phyloP scores from a whole-genome alignment of 257 asterid genomes.

The Buddleja alternifolia region DNA sequence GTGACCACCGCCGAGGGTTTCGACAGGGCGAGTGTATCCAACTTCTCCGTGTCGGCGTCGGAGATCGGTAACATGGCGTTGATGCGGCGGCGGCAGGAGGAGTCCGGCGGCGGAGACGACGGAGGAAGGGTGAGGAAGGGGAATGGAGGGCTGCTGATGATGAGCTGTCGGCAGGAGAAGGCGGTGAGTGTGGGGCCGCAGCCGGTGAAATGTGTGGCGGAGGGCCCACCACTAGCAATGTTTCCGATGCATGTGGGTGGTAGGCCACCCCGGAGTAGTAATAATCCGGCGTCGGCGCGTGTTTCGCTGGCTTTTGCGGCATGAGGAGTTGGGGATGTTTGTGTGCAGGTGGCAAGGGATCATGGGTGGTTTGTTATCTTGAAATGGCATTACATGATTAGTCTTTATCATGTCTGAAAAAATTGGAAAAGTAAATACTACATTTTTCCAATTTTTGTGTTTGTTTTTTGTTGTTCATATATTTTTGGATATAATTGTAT shows the following conservation, averaged over 20 bases:
- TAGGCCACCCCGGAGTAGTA: conserved; percentile 46
- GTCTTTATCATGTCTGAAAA: too few relatives aligned
- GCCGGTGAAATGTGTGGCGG: conserved; percentile 42
- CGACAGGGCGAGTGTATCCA: conserved; percentile 46
- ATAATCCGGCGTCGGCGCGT: conserved; percentile 39
- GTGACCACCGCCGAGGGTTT: conserved; percentile 63
- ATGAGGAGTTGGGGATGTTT: conserved; percentile 28
- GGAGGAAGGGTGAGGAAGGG: conserved; percentile 38
- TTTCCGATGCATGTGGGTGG: conserved; percentile 46
- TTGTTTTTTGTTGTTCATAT: too few relatives aligned
- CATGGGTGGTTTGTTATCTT: conserved; percentile 12
- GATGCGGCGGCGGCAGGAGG: conserved; percentile 25
- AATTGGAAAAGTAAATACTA: too few relatives aligned
- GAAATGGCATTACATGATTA: too few relatives aligned
- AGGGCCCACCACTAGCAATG: conserved; percentile 29
- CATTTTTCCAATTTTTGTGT: too few relatives aligned
- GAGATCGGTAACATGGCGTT: conserved; percentile 34
- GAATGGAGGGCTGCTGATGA: conserved; percentile 35
- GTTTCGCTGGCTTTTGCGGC: conserved; percentile 59
- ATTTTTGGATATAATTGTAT: too few relatives aligned
- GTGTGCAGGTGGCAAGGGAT: neutral
- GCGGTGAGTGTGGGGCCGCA: conserved; percentile 58
- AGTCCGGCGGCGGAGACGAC: conserved; percentile 20
- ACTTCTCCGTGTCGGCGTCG: conserved; percentile 41
- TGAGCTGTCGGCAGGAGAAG: conserved; percentile 62